Evolutionary conservation across 108 stramenopile species (phyloP).

Genomic region (Cyclotella atomus): DNA sequence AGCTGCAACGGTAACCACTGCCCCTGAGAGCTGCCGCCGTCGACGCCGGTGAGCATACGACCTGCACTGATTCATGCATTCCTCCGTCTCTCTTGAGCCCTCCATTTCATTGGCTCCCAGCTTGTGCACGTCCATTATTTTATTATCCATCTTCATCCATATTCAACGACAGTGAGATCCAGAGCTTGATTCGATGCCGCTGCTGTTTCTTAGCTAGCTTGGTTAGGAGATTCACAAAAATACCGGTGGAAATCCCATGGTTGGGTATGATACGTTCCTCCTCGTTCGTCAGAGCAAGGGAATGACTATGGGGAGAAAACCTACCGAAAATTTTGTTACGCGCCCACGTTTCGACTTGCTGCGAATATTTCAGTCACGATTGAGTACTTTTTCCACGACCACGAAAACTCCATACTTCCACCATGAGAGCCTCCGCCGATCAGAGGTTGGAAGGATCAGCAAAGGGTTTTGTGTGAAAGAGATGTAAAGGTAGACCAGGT

Average conservation of each 20-base stretch:
- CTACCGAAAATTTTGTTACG: too few relatives aligned
- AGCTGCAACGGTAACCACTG: not conserved
- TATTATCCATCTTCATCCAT: not conserved
- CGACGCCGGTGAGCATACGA: not conserved
- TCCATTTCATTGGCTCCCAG: not conserved
- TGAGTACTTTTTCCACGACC: too few relatives aligned
- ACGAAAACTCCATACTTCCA: too few relatives aligned
- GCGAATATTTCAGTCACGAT: too few relatives aligned
- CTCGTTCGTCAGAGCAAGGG: not conserved
- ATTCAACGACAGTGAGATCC: not conserved
- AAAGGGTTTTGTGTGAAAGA: too few relatives aligned
- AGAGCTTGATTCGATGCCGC: not conserved
- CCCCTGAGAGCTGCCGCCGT: constrained; percentile 3
- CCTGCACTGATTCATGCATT: not conserved
- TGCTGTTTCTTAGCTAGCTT: not conserved
- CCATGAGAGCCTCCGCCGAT: too few relatives aligned
- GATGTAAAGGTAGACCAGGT: too few relatives aligned
- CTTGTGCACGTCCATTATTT: not conserved
- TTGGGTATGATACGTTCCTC: not conserved
- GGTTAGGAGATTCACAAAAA: not conserved
- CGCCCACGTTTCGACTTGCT: too few relatives aligned
- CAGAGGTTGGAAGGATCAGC: too few relatives aligned
- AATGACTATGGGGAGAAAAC: too few relatives aligned
- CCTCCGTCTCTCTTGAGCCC: not conserved
- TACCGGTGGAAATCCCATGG: not conserved